phyloP scores from a whole-genome alignment of 1,284 basidiomycete species.

The Xerocomus cyaneibrunnescens region DNA sequence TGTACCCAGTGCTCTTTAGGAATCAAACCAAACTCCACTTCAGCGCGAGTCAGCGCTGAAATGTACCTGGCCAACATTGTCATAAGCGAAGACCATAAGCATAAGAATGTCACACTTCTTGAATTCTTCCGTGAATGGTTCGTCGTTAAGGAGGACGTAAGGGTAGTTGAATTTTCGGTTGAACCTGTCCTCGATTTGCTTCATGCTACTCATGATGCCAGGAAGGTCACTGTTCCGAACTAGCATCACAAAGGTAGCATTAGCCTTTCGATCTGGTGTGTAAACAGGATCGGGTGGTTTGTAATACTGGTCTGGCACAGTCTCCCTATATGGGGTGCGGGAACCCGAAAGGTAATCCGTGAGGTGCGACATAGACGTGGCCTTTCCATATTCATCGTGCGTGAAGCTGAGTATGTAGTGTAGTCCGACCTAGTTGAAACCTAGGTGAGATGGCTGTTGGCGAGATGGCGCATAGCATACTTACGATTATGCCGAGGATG shows the following conservation, averaged over 20 bases:
- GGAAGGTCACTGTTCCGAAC: slow-evolving; percentile 81
- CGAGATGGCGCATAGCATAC: slow-evolving; percentile 25
- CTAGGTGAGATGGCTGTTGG: slow-evolving; percentile 6
- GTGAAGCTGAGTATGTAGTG: slow-evolving; percentile 73
- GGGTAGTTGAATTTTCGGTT: slow-evolving; percentile 86
- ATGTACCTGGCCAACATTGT: slow-evolving; percentile 51
- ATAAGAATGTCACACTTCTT: slow-evolving; percentile 50
- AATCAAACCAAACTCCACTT: slow-evolving; percentile 81
- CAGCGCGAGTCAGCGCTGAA: slow-evolving; percentile 60
- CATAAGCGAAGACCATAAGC: slow-evolving; percentile 5
- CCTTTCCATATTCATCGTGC: slow-evolving; percentile 66
- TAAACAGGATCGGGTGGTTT: slow-evolving; percentile 38
- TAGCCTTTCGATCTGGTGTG: slow-evolving; percentile 60
- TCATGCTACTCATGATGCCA: slow-evolving; percentile 71
- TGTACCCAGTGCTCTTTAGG: slow-evolving; percentile 83
- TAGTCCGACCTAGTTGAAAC: slow-evolving; percentile 53
- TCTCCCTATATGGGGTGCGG: slow-evolving; percentile 50
- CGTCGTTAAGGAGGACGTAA: slow-evolving; percentile 86
- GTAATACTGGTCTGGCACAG: slow-evolving; percentile 58
- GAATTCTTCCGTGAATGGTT: slow-evolving; percentile 75
- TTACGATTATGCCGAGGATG: slow-evolving; percentile 62
- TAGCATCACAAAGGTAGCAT: slow-evolving; percentile 85
- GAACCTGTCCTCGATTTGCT: slow-evolving; percentile 80
- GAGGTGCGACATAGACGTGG: slow-evolving; percentile 58
- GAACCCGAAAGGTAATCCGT: slow-evolving; percentile 45